phyloP scores from a whole-genome alignment of 2,329 filamentous ascomycete genomes.

The Myriosclerotinia curreyana region DNA sequence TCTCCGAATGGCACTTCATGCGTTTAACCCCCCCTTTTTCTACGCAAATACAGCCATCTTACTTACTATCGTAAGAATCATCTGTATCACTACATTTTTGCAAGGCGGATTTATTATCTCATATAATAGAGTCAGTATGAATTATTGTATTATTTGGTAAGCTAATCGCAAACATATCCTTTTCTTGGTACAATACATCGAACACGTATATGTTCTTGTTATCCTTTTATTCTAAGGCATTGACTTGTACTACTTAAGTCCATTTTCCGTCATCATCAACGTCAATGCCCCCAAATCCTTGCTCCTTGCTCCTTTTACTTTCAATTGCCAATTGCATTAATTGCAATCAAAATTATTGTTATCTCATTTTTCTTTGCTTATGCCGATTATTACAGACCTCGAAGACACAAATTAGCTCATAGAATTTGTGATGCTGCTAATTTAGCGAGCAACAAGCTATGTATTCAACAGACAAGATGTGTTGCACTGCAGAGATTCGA shows the following conservation, averaged over 20 bases:
- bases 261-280: background rate
- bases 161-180: background rate
- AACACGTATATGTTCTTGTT: slow-evolving; percentile 4
- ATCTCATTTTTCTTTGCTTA: background rate
- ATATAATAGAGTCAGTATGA: too few species aligned
- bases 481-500: background rate
- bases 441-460: background rate
- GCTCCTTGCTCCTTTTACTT: too few species aligned
- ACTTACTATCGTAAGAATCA: background rate
- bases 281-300: too few species aligned
- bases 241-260: too few species aligned
- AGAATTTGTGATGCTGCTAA: too few species aligned
- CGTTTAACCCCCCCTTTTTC: background rate
- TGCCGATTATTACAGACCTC: background rate
- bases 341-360: background rate
- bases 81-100: background rate
- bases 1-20: background rate
- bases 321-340: background rate
- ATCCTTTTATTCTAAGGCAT: background rate
- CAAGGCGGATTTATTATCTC: background rate
- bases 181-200: background rate
- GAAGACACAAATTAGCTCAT: background rate
- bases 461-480: background rate
- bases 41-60: background rate
- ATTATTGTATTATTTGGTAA: too few species aligned